phyloP scores from a whole-genome alignment of 768 basidiomycete species.

The Rickenella mellea region DNA sequence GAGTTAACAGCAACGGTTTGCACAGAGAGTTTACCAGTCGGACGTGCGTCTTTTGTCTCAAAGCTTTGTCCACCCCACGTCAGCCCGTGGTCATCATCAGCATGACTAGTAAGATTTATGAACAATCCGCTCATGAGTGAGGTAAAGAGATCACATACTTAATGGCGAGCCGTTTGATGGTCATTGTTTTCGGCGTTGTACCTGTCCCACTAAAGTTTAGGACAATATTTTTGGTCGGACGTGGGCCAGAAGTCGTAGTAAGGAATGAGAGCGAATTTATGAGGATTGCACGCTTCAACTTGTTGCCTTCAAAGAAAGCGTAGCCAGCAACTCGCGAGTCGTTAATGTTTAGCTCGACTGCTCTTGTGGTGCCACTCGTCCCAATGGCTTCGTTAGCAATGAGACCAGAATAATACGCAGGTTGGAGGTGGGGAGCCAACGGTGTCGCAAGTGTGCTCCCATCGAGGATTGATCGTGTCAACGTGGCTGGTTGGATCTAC shows the following conservation, averaged over 20 bases:
- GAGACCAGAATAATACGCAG: constrained; percentile 59
- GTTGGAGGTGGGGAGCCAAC: constrained; percentile 50
- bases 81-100: constrained; percentile 39
- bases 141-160: constrained; percentile 21
- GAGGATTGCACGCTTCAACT: constrained; percentile 40
- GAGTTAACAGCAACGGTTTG: constrained; percentile 19
- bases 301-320: constrained; percentile 42
- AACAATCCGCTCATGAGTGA: background rate
- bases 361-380: constrained; percentile 25
- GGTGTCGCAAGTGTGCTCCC: constrained; percentile 41
- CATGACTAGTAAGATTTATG: constrained; percentile 23
- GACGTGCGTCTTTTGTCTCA: constrained; percentile 36
- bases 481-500: constrained; percentile 54
- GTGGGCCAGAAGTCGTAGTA: constrained; percentile 15
- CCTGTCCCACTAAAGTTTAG: constrained; percentile 25
- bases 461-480: constrained; percentile 50
- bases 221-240: constrained; percentile 22
- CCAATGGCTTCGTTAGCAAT: constrained; percentile 52
- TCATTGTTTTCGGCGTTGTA: constrained; percentile 20
- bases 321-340: constrained; percentile 48
- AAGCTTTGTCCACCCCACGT: constrained; percentile 53
- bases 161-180: constrained; percentile 41
- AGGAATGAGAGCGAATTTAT: constrained; percentile 49
- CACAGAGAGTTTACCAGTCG: constrained; percentile 24
- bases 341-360: constrained; percentile 40